Evolutionary conservation across 441 rosid genomes (phyloP).

Genomic region (Populus trichocarpa): DNA sequence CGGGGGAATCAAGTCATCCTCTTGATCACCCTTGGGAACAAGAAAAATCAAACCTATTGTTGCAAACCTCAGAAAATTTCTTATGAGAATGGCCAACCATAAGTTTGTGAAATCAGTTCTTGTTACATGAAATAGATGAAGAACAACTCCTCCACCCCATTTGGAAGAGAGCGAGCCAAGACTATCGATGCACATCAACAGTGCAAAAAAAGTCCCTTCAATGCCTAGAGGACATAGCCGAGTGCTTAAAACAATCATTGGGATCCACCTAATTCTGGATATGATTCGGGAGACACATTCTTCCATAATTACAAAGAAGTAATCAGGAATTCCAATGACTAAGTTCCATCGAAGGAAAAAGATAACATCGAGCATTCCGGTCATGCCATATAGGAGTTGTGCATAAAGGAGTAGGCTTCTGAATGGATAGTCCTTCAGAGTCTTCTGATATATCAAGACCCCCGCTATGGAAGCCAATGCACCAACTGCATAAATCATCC

Average conservation of each 20-base stretch:
- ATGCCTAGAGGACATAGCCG: constrained; percentile 73
- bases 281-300: constrained; percentile 59
- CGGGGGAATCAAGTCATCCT: constrained; percentile 33
- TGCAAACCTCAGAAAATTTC: constrained; percentile 53
- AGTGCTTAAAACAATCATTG: constrained; percentile 70
- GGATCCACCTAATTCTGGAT: constrained; percentile 66
- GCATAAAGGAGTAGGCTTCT: constrained; percentile 51
- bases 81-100: constrained; percentile 59
- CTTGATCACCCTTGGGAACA: constrained; percentile 47
- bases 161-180: constrained; percentile 60
- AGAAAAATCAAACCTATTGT: constrained; percentile 65
- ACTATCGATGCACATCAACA: constrained; percentile 75
- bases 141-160: constrained; percentile 68
- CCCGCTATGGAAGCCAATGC: constrained; percentile 73
- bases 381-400: constrained; percentile 51
- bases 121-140: constrained; percentile 56
- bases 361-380: constrained; percentile 73
- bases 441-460: constrained; percentile 70
- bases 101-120: constrained; percentile 56
- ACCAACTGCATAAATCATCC: constrained; percentile 65
- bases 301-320: constrained; percentile 58
- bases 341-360: constrained; percentile 69
- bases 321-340: constrained; percentile 62
- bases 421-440: constrained; percentile 53
- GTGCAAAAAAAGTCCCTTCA: constrained; percentile 78